Evolutionary conservation across 805 yeast genomes (phyloP), one percentile per base, ranked within the genome.

Genomic region (Saccharomycopsis schoenii): DNA sequence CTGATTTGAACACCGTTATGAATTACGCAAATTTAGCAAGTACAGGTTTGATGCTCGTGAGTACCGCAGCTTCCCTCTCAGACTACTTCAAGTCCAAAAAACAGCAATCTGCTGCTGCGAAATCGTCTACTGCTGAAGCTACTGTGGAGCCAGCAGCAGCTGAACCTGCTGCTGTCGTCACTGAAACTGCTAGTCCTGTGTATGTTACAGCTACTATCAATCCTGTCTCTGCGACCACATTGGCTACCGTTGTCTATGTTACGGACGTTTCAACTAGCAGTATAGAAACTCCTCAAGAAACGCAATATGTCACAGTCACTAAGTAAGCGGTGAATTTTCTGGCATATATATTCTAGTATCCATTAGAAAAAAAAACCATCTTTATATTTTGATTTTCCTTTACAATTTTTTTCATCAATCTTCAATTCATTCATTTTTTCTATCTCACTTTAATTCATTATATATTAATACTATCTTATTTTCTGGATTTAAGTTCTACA

Each of bases 1-100:
- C 57, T 2, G 34, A 25, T 14, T 29, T 59, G 11, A 50, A 55
- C 42, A 47, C 36, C 15, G 58, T 61, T 21, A 56, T 55, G 58
- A 42, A 51, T 34, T 40, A n/a, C 10, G 62, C 55, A 12, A 59
- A 47, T 43, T 34, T 61, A 21, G 61, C 57, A 14, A 56, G 62
- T 29, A 59, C 58, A 8, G 64, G 62, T 5, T 25, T 61, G 19
- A 61, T 59, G 62, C 57, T 59, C 43, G 64, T 51, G 5, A 56
- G 58, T 37, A 50, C 64, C 6, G 60, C 40, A 29, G 42, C 37
- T 9, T 17, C 43, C 11, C 57, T 60, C 17, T 43, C 43, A 5
- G 54, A 43, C n/a, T 50, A 47, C 37, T 60, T 57, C 47, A 39
- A 41, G 56, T 34, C 42, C 14, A 60, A 40, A 15, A 56, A 56